Conservation (phyloP, 176 grass and related monocot genomes). For the Bonia amplexicaulis region DNA sequence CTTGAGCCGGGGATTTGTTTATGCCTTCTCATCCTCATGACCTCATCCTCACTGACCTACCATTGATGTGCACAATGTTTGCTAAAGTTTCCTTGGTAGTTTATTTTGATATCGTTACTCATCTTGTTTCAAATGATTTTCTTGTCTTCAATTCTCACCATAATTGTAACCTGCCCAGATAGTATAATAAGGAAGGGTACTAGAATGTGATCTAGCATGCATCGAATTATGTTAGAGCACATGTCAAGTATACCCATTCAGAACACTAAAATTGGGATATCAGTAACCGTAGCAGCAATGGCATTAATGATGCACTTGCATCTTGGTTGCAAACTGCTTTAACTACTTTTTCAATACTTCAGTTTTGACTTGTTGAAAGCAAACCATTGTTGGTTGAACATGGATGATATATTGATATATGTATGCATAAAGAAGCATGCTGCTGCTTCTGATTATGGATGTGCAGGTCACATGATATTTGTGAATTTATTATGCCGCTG, state of each 20-base stretch:
- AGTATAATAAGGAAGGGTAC: background rate
- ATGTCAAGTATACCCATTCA: background rate
- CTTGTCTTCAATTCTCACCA: background rate
- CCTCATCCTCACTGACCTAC: background rate
- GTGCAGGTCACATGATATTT: background rate
- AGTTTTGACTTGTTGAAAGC: background rate
- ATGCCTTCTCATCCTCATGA: background rate
- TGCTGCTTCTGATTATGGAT: slow-evolving; percentile 19
- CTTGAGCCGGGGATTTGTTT: background rate
- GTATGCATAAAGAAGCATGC: slow-evolving; percentile 6
- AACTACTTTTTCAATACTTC: background rate
- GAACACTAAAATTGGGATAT: background rate
- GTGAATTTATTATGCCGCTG: background rate
- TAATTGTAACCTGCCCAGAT: background rate
- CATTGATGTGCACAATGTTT: background rate
- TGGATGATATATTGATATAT: background rate
- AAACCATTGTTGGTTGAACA: background rate
- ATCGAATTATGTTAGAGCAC: background rate
- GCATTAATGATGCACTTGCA: background rate
- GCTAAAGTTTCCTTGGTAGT: background rate
- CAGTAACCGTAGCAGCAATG: background rate
- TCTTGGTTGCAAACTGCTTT: background rate
- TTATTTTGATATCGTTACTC: background rate
- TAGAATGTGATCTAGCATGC: background rate
- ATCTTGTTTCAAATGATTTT: slow-evolving; percentile 11